phyloP scores from a whole-genome alignment of 2,329 filamentous ascomycete species.

The Trichoderma pleuroti region DNA sequence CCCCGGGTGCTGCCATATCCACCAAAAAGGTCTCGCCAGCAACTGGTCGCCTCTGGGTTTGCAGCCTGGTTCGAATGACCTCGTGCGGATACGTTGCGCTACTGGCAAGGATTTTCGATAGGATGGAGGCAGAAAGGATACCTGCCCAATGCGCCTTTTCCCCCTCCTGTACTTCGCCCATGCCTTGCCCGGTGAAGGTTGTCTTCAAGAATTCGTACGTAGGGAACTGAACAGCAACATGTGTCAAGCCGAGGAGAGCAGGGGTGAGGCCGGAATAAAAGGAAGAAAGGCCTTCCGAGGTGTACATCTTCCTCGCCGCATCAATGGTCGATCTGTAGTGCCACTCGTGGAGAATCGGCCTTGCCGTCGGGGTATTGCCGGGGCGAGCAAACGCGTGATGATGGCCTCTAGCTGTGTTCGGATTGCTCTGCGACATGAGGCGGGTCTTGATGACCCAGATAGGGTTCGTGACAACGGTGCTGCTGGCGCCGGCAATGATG shows the following conservation, averaged over 20 bases:
- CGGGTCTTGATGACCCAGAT: constrained; percentile 99
- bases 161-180: constrained; percentile 60
- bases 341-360: constrained; percentile 65
- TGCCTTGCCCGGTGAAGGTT: constrained; percentile 82
- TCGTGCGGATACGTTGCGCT: constrained; percentile 97
- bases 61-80: constrained; percentile 86
- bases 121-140: constrained; percentile 80
- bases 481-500: constrained; percentile 84
- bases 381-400: constrained; percentile 47
- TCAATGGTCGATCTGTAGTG: constrained; percentile 88
- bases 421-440: constrained; percentile 85
- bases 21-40: constrained; percentile 51
- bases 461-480: constrained; percentile 90
- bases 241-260: constrained; percentile 83
- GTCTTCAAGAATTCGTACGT: constrained; percentile 92
- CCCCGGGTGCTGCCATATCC: constrained; percentile 29
- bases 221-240: constrained; percentile 96
- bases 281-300: constrained; percentile 77
- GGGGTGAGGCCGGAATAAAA: constrained; percentile 96
- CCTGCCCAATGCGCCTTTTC: constrained; percentile 69
- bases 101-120: constrained; percentile 92
- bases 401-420: constrained; percentile 42
- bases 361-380: constrained; percentile 51
- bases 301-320: constrained; percentile 94
- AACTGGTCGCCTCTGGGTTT: constrained; percentile 80